Evolutionary conservation across 495 filamentous ascomycete species (phyloP).

Genomic region (Schizothecium vesticola): DNA sequence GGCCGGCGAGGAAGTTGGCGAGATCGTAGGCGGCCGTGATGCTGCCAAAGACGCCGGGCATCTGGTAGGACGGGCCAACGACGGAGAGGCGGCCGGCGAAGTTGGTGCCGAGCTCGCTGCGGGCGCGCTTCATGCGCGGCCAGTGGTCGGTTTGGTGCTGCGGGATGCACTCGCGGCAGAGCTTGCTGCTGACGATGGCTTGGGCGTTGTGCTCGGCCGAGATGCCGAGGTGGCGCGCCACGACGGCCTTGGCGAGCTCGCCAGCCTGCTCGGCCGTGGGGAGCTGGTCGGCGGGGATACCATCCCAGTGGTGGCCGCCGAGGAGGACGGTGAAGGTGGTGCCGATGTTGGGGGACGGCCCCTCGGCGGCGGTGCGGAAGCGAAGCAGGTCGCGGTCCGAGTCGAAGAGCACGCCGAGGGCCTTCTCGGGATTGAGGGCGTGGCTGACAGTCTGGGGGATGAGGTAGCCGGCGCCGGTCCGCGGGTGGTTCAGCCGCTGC

Average conservation of each 20-base stretch:
- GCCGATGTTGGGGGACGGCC: constrained; percentile 52
- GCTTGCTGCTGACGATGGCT: constrained; percentile 47
- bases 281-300: constrained; percentile 39
- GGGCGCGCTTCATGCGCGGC: constrained; percentile 53
- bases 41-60: constrained; percentile 33
- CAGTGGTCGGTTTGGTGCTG: constrained; percentile 81
- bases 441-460: constrained; percentile 64
- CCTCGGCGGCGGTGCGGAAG: constrained; percentile 20
- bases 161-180: constrained; percentile 79
- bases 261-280: constrained; percentile 60
- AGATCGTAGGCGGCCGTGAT: constrained; percentile 39
- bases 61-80: constrained; percentile 70
- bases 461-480: constrained; percentile 82
- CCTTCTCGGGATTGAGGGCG: constrained; percentile 73
- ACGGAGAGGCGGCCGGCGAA: constrained; percentile 65
- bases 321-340: constrained; percentile 95
- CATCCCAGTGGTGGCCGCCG: constrained; percentile 89
- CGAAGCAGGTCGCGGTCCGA: constrained; percentile 49
- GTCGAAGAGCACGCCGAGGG: constrained; percentile 89
- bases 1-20: constrained; percentile 23
- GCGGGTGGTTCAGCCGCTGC: constrained; percentile 54
- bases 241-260: constrained; percentile 58
- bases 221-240: constrained; percentile 71
- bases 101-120: constrained; percentile 46
- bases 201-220: constrained; percentile 41